Conservation (phyloP, 306 rosid species). For the Cucumis hystrix region DNA sequence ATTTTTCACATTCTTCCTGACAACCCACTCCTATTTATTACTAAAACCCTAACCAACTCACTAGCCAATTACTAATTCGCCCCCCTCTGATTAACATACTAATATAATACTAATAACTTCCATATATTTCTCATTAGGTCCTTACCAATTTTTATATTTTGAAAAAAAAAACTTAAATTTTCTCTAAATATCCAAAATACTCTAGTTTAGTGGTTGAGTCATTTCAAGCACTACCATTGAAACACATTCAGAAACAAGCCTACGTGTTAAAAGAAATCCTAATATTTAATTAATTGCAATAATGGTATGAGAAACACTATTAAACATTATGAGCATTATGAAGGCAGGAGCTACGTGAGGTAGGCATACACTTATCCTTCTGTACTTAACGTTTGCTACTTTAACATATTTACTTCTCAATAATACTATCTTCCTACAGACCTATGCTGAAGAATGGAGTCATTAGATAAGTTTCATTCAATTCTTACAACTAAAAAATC, state of each 20-base stretch:
- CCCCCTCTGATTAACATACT: too few species aligned
- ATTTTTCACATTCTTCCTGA: too few species aligned
- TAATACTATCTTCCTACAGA: not conserved
- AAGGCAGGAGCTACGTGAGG: not conserved
- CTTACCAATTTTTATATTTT: too few species aligned
- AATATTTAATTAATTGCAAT: not conserved
- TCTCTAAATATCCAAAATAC: too few species aligned
- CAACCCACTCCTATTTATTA: too few species aligned
- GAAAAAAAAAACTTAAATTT: too few species aligned
- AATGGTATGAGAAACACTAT: not conserved
- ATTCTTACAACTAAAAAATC: not conserved
- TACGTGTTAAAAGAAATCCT: not conserved
- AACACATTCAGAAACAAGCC: not conserved
- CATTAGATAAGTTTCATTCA: not conserved
- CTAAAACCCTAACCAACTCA: too few species aligned
- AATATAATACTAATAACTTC: too few species aligned
- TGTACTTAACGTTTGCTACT: not conserved
- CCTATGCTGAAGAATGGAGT: not conserved
- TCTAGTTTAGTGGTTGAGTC: too few species aligned
- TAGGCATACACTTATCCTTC: not conserved
- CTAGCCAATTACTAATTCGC: too few species aligned
- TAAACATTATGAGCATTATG: not conserved
- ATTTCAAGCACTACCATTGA: too few species aligned
- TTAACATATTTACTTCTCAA: not conserved
- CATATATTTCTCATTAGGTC: too few species aligned